phyloP scores from a whole-genome alignment of 2,329 filamentous ascomycete species.

The Pseudogymnoascus verrucosus region DNA sequence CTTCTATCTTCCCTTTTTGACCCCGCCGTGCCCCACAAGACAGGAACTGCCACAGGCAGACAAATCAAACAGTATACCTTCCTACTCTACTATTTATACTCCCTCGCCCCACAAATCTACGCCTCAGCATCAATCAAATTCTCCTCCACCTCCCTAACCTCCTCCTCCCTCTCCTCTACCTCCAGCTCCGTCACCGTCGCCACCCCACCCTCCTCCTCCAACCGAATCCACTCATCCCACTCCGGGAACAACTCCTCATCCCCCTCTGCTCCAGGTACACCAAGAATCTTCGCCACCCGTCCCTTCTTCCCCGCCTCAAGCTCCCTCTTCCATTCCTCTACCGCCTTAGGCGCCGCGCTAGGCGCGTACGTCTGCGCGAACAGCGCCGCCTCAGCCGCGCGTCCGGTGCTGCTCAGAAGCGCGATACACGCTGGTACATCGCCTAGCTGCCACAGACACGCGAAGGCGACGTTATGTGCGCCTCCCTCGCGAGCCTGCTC shows the following conservation, averaged over 20 bases:
- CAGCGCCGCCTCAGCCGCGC: conserved; percentile 77
- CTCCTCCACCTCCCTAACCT: neutral
- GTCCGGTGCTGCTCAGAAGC: conserved; percentile 68
- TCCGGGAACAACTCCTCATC: conserved; percentile 90
- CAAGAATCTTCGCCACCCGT: conserved; percentile 76
- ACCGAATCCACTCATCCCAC: conserved; percentile 81
- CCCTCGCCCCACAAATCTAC: neutral
- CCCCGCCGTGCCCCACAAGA: neutral
- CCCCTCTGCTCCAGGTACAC: conserved; percentile 58
- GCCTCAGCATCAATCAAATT: neutral
- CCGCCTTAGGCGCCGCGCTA: conserved; percentile 59
- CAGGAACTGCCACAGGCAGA: neutral
- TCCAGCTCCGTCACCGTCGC: neutral
- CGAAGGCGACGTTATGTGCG: conserved; percentile 89
- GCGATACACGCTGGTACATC: conserved; percentile 77
- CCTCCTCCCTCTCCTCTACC: neutral
- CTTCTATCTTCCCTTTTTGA: conserved; percentile 4
- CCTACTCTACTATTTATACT: neutral
- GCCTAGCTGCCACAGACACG: conserved; percentile 76
- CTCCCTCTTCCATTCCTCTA: conserved; percentile 70
- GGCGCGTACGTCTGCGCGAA: conserved; percentile 96
- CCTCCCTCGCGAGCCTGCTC: conserved; percentile 67
- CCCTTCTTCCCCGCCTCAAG: conserved; percentile 80
- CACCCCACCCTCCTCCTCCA: conserved; percentile 61
- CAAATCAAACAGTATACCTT: neutral